Percentiles rank a stretch among this genome's conserved stretches.
Conservation (phyloP, 345 rosid genomes). For the Cardamine occulta region DNA sequence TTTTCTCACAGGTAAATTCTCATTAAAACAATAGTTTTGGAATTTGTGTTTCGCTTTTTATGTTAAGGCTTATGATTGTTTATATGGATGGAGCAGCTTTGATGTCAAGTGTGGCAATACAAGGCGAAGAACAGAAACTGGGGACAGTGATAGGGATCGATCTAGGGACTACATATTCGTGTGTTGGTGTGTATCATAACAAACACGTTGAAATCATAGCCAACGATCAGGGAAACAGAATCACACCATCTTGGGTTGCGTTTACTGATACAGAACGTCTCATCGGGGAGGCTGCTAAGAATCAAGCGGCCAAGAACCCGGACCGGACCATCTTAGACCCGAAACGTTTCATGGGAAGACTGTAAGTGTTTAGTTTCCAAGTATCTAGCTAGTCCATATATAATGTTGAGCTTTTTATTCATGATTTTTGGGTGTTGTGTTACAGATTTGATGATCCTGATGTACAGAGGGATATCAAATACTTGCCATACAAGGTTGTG, state of each 20-base stretch:
- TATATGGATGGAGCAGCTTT: conserved; percentile 35
- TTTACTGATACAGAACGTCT: conserved; percentile 68
- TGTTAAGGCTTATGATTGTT: background rate
- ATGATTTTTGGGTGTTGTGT: conserved; percentile 5
- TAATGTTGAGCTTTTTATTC: conserved; percentile 7
- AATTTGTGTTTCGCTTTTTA: background rate
- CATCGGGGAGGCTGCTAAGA: conserved; percentile 71
- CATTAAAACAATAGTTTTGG: background rate
- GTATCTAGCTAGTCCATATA: conserved; percentile 1
- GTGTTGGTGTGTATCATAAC: conserved; percentile 56
- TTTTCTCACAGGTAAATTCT: conserved; percentile 42
- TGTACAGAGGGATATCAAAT: conserved; percentile 60
- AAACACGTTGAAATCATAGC: conserved; percentile 62
- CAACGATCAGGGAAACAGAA: conserved; percentile 69
- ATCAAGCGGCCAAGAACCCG: conserved; percentile 58
- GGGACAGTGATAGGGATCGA: conserved; percentile 67
- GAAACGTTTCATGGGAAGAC: conserved; percentile 62
- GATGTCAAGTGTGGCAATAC: conserved; percentile 37
- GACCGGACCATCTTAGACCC: conserved; percentile 57
- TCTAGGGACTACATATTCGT: conserved; percentile 63
- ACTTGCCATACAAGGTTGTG: conserved; percentile 61
- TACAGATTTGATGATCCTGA: conserved; percentile 49
- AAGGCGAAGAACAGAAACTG: conserved; percentile 43
- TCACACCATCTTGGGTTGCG: conserved; percentile 75
- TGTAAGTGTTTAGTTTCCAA: conserved; percentile 25